A percentile compares a stretch with the other conserved stretches of the same genome.
These are phyloP conservation scores for Venturia asperata DNA, from an alignment of 2,329 filamentous ascomycete species.

Conservation along the genomic window DNA sequence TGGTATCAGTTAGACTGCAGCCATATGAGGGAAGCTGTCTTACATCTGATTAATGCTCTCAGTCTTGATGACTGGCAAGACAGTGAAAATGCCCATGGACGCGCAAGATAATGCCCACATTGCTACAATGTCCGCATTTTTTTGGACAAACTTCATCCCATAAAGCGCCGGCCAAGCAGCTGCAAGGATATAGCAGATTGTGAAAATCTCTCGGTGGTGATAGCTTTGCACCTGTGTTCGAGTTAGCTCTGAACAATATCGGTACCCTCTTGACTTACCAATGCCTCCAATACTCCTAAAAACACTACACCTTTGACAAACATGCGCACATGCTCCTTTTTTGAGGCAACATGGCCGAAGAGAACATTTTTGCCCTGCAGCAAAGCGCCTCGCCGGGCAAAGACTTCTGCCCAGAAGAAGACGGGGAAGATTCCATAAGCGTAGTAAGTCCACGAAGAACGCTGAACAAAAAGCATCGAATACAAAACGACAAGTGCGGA, in stretches of 20 bases:
- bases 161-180: constrained; percentile 72
- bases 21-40: constrained; percentile 27
- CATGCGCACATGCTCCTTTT: constrained; percentile 52
- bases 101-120: constrained; percentile 73
- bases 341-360: constrained; percentile 60
- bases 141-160: constrained; percentile 62
- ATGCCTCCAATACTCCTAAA: constrained; percentile 66
- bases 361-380: constrained; percentile 59
- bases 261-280: constrained; percentile 40
- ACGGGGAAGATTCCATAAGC: constrained; percentile 87
- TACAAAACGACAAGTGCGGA: constrained; percentile 70
- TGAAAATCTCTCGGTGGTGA: constrained; percentile 82
- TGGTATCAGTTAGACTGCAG: not conserved
- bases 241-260: not conserved
- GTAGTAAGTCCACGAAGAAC: constrained; percentile 79
- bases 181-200: constrained; percentile 67
- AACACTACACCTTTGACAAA: constrained; percentile 59
- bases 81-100: constrained; percentile 82
- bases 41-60: constrained; percentile 73
- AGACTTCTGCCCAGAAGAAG: constrained; percentile 94
- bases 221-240: constrained; percentile 74
- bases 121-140: constrained; percentile 55
- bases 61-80: constrained; percentile 77
- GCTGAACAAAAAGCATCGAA: constrained; percentile 70
- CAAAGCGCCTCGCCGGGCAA: constrained; percentile 65